Conservation (phyloP, 2,329 filamentous ascomycete genomes). For the Neurospora sp. region DNA sequence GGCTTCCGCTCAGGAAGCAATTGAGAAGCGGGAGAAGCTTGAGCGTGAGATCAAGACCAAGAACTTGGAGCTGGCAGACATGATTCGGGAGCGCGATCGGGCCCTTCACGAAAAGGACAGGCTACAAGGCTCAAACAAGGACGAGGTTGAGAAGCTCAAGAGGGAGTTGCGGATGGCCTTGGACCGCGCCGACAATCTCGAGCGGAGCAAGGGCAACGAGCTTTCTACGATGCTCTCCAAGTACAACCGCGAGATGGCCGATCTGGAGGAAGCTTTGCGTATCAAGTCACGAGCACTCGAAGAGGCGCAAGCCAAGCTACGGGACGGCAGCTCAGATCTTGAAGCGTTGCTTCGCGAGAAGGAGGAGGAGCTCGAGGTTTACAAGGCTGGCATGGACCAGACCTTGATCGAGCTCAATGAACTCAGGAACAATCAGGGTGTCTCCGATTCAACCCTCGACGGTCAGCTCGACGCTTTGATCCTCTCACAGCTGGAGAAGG, state of each 20-base stretch:
- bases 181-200: constrained; percentile 83
- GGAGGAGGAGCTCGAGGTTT: constrained; percentile 95
- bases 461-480: constrained; percentile 86
- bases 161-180: constrained; percentile 86
- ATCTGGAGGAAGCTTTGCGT: constrained; percentile 83
- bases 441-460: constrained; percentile 71
- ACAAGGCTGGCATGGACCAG: constrained; percentile 97
- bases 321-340: constrained; percentile 75
- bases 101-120: constrained; percentile 90
- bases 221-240: constrained; percentile 89
- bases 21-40: constrained; percentile 86
- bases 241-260: constrained; percentile 94
- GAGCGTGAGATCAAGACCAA: constrained; percentile 98
- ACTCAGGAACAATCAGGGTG: constrained; percentile 63
- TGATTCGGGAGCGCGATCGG: constrained; percentile 94
- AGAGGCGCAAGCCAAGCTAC: constrained; percentile 66
- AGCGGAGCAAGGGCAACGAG: constrained; percentile 89
- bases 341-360: constrained; percentile 82
- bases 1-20: constrained; percentile 91
- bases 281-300: constrained; percentile 84
- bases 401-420: constrained; percentile 88
- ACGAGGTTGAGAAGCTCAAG: constrained; percentile 89
- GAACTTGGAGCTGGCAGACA: constrained; percentile 95
- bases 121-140: constrained; percentile 73
- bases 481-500: constrained; percentile 77